Evolutionary conservation across 176 grass and related monocot genomes (phyloP).

Genomic region (Luzula sylvatica): DNA sequence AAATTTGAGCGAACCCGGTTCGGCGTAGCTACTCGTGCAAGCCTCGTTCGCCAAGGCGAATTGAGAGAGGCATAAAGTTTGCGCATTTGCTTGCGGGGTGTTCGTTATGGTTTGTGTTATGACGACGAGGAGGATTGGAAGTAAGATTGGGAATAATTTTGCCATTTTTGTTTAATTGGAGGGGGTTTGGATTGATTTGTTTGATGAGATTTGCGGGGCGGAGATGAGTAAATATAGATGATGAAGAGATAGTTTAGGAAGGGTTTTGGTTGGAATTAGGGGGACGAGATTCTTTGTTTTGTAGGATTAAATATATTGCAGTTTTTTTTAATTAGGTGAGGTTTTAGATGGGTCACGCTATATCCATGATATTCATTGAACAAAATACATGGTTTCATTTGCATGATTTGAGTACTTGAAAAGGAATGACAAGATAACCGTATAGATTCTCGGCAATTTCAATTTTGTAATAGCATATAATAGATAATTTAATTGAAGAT

Average conservation of each 20-base stretch:
- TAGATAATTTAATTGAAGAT: no score
- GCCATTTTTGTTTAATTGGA: conserved; percentile 17
- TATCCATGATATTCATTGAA: conserved; percentile 6
- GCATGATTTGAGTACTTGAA: no score
- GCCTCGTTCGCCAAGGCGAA: conserved; percentile 52
- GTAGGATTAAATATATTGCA: neutral
- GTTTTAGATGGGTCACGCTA: conserved; percentile 23
- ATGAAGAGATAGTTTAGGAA: neutral
- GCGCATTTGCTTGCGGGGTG: conserved; percentile 9
- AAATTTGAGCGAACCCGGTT: conserved; percentile 20
- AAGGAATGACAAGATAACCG: no score
- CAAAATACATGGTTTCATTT: no score
- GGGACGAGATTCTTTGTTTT: conserved; percentile 6
- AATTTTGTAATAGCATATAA: no score
- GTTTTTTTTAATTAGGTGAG: conserved; percentile 2
- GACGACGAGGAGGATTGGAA: conserved; percentile 13
- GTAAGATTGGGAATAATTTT: conserved; percentile 3
- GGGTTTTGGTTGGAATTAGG: conserved; percentile 30
- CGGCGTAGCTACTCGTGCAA: conserved; percentile 25
- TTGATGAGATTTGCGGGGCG: neutral
- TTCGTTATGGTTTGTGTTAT: neutral
- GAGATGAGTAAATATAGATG: conserved; percentile 27
- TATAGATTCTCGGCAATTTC: no score
- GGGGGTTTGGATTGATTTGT: neutral
- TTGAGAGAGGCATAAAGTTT: conserved; percentile 50